Base-by-base conservation (phyloP, 2,329 filamentous ascomycete genomes). In the Cladosporium phlei region DNA sequence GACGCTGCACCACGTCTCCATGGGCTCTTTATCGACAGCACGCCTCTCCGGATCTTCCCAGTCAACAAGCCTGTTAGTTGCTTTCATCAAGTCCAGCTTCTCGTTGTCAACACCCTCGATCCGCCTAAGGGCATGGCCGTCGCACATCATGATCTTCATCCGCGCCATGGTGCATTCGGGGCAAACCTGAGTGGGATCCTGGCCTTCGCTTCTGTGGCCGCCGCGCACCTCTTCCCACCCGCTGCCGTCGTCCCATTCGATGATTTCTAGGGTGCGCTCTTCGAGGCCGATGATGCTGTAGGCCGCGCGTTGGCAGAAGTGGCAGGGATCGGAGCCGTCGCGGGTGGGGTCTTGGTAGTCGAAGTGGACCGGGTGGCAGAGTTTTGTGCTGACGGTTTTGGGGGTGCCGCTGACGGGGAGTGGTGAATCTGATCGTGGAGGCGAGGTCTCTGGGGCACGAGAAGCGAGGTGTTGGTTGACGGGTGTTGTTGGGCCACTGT, bases 1-100 rank as follows among this genome's bases (percentile, higher is more conserved):
- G 1, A 75, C 38, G 3, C 59, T 59, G 51, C 72, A 74, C 65
- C 67, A 72, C n/a, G n/a, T n/a, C n/a, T n/a, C n/a, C n/a, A n/a
- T n/a, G n/a, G n/a, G n/a, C n/a, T n/a, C n/a, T 14, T 10, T 55
- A 56, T 60, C 49, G 20, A 38, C 10, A 8, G 47, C 32, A 8
- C 43, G 14, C 16, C 38, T 6, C 7, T 38, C 27, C 9, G 51
- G 51, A 16, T 51, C 37, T 27, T 57, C 50, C n/a, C n/a, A n/a
- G n/a, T n/a, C n/a, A n/a, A n/a, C n/a, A 8, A 61, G 33, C 1
- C 47, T 46, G 0, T 49, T 30, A 17, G 60, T 60, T 1, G 67
- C 66, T 2, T 48, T 52, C 2, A 47, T 46, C 3, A 60, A 54
- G 35, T 63, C 55, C n/a, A n/a, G n/a, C n/a, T 57, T 55, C 1